These are phyloP conservation scores for Apiospora sp. DNA, from an alignment of 2,329 filamentous ascomycete species.

Conservation along the genomic window DNA sequence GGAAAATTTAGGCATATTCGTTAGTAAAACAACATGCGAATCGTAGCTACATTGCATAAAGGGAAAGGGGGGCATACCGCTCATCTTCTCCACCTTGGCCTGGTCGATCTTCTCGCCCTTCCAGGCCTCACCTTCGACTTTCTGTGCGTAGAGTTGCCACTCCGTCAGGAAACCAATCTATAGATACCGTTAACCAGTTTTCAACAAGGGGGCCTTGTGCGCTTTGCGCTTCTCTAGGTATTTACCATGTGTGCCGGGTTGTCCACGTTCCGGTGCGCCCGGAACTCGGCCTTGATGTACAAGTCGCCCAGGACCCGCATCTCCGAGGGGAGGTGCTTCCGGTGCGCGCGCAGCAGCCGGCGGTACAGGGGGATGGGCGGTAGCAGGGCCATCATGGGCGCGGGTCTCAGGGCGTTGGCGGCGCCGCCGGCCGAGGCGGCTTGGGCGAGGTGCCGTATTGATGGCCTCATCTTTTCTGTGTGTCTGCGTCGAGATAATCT, in stretches of 20 bases:
- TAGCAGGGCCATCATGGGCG: slow-evolving; percentile 70
- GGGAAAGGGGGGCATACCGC: slow-evolving; percentile 65
- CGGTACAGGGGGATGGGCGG: slow-evolving; percentile 91
- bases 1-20: no score
- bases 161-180: slow-evolving; percentile 95
- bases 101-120: slow-evolving; percentile 83
- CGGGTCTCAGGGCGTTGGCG: slow-evolving; percentile 40
- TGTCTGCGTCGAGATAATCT: not conserved
- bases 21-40: not conserved
- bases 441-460: slow-evolving; percentile 46
- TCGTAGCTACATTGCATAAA: not conserved
- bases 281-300: slow-evolving; percentile 93
- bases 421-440: slow-evolving; percentile 38
- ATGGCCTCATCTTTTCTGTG: slow-evolving; percentile 38
- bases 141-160: slow-evolving; percentile 95
- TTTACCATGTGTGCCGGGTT: slow-evolving; percentile 91
- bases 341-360: slow-evolving; percentile 84
- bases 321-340: slow-evolving; percentile 77
- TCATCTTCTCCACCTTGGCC: slow-evolving; percentile 90
- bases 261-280: slow-evolving; percentile 81
- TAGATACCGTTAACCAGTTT: no score
- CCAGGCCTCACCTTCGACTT: slow-evolving; percentile 89
- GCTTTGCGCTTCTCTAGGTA: slow-evolving; percentile 24
- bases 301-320: slow-evolving; percentile 86
- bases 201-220: no score